Base-by-base conservation (phyloP, 441 rosid species). In the Erodium texanum region DNA sequence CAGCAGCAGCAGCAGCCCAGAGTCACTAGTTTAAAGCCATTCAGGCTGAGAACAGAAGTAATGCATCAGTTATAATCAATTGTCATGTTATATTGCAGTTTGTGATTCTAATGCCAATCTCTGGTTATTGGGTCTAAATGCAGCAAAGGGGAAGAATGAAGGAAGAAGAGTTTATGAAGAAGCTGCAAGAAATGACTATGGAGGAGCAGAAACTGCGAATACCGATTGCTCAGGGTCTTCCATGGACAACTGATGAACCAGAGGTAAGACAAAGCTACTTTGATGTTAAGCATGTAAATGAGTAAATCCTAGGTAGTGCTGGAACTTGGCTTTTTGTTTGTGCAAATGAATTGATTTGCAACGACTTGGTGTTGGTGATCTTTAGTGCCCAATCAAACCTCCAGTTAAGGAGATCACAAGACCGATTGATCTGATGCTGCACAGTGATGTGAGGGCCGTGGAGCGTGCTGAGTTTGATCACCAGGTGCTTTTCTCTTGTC, bases 231-330 rank as follows among this genome's bases (percentile, higher is more conserved):
- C 98, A 92, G 79, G 99, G 98, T 74, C 94, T 89, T 73, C 99
- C 99, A 29, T 89, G 88, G 89, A 93, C 99, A 68, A 91, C 96
- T 1, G 97, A 93, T 73, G 99, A 91, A 69, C 96, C 97, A 43
- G 96, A 93, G 89, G 99, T 89, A 70, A 77, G 75, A 64, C 59
- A 18, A 16, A 7, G 59, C 7, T n/a, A 52, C 10, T 5, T 52
- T 16, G 15, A 41, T 38, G 32, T 11, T 14, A 5, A 32, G 36
- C 36, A 32, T 32, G 36, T 32, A 4, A 32, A 32, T 32, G 5
- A 32, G 1, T n/a, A n/a, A n/a, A n/a, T n/a, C n/a, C n/a, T n/a
- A 4, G 36, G 5, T 7, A 36, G 43, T 58, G 59, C 59, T 71
- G 52, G 56, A 19, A 41, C 3, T 7, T 32, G 36, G 36, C 29